Percentiles rank a stretch among this genome's conserved stretches.
These are phyloP conservation scores for Skeletonema marinoi DNA, from an alignment of 108 stramenopile species.

Conservation along the genomic window DNA sequence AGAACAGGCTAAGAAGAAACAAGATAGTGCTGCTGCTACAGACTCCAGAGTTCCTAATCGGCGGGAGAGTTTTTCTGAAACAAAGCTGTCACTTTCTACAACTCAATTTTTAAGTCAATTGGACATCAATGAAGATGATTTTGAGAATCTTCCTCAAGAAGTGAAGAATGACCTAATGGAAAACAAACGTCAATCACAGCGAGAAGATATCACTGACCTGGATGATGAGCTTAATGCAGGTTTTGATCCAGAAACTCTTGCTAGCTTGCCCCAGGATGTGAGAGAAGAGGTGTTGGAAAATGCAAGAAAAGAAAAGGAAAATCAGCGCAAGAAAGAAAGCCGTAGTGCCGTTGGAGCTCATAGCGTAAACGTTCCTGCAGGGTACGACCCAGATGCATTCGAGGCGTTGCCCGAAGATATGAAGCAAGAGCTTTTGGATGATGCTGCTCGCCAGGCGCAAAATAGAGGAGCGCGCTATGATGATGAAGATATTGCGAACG, in stretches of 20 bases:
- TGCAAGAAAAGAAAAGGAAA: conserved; percentile 15
- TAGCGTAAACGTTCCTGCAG: conserved; percentile 29
- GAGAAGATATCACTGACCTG: background rate
- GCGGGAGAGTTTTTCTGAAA: background rate
- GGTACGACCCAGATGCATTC: conserved; percentile 42
- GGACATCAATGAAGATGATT: conserved; percentile 21
- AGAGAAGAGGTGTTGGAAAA: conserved; percentile 24
- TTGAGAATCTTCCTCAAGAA: conserved; percentile 15
- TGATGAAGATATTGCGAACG: conserved; percentile 19
- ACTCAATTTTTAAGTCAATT: conserved; percentile 15
- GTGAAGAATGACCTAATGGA: conserved; percentile 31
- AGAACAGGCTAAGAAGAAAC: conserved; percentile 13
- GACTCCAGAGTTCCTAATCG: background rate
- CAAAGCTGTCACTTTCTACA: conserved; percentile 11
- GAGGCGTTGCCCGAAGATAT: conserved; percentile 29
- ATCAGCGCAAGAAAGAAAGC: conserved; percentile 1
- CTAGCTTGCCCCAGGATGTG: conserved; percentile 36
- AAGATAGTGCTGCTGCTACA: background rate
- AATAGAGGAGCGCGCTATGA: conserved; percentile 9
- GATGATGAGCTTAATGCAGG: background rate
- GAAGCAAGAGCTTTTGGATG: conserved; percentile 31
- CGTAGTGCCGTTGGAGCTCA: conserved; percentile 27
- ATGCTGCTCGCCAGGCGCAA: conserved; percentile 10
- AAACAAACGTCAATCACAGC: conserved; percentile 4
- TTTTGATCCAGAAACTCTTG: conserved; percentile 28